These are phyloP conservation scores for Chalciporus sphaerocephalus DNA, from an alignment of 768 basidiomycete species.

Conservation along the genomic window DNA sequence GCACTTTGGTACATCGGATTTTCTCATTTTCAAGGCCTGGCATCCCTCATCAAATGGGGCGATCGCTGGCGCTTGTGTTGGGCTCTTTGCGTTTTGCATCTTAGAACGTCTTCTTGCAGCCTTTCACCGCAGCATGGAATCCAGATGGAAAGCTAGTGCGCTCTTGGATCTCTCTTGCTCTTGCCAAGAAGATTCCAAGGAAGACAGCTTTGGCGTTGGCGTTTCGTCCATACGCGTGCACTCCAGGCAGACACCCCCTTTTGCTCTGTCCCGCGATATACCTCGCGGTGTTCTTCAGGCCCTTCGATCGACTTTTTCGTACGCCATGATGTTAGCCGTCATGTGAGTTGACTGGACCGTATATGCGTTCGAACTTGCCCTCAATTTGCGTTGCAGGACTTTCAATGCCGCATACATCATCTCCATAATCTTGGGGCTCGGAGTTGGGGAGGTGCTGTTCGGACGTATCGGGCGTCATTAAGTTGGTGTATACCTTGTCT, in stretches of 20 bases:
- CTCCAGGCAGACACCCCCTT: conserved; percentile 52
- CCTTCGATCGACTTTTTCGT: conserved; percentile 58
- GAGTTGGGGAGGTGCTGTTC: conserved; percentile 70
- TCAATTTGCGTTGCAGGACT: conserved; percentile 51
- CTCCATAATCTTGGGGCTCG: conserved; percentile 64
- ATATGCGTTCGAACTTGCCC: not conserved
- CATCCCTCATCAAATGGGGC: conserved; percentile 63
- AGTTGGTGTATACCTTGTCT: not conserved
- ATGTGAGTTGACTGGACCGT: conserved; percentile 49
- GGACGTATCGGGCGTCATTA: conserved; percentile 44
- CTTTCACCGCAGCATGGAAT: conserved; percentile 47
- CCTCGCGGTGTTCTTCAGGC: conserved; percentile 64
- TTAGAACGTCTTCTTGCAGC: conserved; percentile 69
- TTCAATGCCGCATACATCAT: conserved; percentile 78
- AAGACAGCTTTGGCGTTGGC: not conserved
- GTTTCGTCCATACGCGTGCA: conserved; percentile 10
- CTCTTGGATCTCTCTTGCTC: conserved; percentile 1
- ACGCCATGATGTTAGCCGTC: conserved; percentile 74
- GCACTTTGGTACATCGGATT: conserved; percentile 63
- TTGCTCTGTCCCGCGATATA: conserved; percentile 62
- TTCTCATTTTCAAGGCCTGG: conserved; percentile 65
- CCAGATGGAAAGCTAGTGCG: conserved; percentile 48
- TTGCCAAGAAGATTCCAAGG: conserved; percentile 1
- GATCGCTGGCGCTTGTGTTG: conserved; percentile 71
- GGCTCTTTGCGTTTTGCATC: conserved; percentile 60